Evolutionary conservation across 441 rosid genomes (phyloP).

Genomic region (Eruca vesicaria): DNA sequence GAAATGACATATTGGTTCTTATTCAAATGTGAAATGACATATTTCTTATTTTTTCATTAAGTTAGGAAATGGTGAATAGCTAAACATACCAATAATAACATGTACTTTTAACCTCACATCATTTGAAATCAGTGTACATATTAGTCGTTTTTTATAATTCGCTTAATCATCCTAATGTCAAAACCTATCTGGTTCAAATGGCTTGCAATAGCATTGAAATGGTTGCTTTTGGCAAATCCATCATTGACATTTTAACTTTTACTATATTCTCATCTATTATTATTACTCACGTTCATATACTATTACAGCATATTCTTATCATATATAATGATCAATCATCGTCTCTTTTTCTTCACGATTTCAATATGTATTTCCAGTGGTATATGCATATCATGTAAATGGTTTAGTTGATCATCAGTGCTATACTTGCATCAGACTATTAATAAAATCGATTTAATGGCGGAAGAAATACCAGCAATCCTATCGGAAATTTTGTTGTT

Average conservation of each 20-base stretch:
- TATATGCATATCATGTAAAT: conserved; percentile 16
- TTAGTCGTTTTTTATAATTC: neutral
- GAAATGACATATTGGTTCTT: neutral
- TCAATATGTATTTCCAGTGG: conserved; percentile 8
- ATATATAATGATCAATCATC: conserved; percentile 31
- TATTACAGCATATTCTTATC: conserved; percentile 8
- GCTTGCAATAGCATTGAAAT: conserved; percentile 9
- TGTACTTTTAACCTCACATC: neutral
- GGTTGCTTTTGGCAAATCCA: conserved; percentile 18
- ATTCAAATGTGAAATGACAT: too few relatives aligned
- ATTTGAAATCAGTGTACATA: neutral
- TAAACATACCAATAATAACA: neutral
- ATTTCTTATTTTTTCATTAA: neutral
- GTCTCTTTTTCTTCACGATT: conserved; percentile 32
- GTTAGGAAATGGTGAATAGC: neutral
- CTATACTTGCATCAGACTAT: neutral
- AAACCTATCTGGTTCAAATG: conserved; percentile 18
- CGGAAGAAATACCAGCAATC: neutral
- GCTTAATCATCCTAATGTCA: conserved; percentile 2
- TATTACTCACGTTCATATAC: conserved; percentile 23
- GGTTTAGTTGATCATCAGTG: neutral
- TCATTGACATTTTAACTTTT: conserved; percentile 24
- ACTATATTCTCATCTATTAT: conserved; percentile 26
- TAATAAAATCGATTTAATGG: neutral
- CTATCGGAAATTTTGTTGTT: neutral